Evolutionary conservation across 306 rosid species (phyloP).

Genomic region (Malus sieversii): DNA sequence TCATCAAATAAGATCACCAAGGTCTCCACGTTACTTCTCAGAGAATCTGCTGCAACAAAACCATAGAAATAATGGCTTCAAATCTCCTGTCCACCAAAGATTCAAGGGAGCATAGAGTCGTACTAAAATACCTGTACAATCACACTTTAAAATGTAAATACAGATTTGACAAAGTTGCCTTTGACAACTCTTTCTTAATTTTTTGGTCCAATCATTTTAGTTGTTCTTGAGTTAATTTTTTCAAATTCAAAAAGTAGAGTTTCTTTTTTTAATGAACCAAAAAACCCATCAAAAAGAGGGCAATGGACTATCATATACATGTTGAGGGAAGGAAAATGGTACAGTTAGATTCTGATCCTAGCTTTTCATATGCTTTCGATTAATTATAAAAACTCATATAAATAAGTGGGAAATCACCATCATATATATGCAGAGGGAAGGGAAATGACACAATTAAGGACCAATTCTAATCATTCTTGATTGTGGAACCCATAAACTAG

Average conservation of each 20-base stretch:
- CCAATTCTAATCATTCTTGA: not conserved
- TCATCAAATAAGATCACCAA: conserved; percentile 29
- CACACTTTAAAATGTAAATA: conserved; percentile 44
- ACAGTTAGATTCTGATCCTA: not conserved
- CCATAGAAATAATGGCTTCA: conserved; percentile 23
- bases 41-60: conserved; percentile 13
- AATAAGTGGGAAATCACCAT: not conserved
- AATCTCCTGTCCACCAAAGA: conserved; percentile 36
- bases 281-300: not conserved
- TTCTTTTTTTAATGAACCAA: not conserved
- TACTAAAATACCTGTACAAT: not conserved
- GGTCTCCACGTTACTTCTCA: conserved; percentile 27
- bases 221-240: not conserved
- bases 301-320: not conserved
- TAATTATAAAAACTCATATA: too few species aligned
- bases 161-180: conserved; percentile 17
- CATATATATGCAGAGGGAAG: not conserved
- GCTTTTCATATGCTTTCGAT: not conserved
- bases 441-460: not conserved
- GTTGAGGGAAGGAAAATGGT: not conserved
- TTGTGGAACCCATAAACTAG: not conserved
- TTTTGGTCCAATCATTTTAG: not conserved
- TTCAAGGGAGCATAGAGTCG: conserved; percentile 23
- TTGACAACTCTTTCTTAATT: not conserved
- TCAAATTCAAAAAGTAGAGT: not conserved